A percentile compares a stretch with the other conserved stretches of the same genome.
Conservation (phyloP, 306 rosid species). For the Albizia julibrissin region DNA sequence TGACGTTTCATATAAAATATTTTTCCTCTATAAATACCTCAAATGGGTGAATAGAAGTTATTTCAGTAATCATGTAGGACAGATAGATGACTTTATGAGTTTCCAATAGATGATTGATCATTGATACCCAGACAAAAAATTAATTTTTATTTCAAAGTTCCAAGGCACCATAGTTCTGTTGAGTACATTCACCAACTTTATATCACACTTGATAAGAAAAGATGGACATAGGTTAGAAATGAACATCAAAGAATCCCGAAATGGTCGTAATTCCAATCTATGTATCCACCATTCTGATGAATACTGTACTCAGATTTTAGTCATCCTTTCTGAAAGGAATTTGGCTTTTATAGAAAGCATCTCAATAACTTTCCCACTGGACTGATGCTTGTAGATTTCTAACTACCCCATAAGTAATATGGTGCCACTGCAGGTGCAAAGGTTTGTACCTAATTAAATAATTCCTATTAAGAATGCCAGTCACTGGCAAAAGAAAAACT, state of each 20-base stretch:
- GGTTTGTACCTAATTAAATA: background rate
- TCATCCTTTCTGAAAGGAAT: background rate
- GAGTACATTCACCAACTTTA: background rate
- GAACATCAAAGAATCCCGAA: background rate
- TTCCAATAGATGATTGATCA: background rate
- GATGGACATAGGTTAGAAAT: background rate
- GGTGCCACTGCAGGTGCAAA: background rate
- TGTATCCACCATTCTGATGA: background rate
- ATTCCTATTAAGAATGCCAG: background rate
- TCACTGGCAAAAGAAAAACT: background rate
- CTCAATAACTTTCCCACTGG: background rate
- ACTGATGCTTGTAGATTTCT: background rate
- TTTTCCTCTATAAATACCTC: background rate
- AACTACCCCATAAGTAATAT: background rate
- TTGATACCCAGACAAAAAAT: background rate
- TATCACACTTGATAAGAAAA: background rate
- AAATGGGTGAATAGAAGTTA: background rate
- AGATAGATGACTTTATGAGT: background rate
- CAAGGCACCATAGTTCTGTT: background rate
- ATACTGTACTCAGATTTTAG: background rate
- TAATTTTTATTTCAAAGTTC: background rate
- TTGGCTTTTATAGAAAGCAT: background rate
- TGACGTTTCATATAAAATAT: background rate
- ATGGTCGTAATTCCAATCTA: background rate
- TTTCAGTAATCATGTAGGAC: background rate